Evolutionary conservation across 2,329 filamentous ascomycete species (phyloP).

Genomic region (Alternaria dauci): DNA sequence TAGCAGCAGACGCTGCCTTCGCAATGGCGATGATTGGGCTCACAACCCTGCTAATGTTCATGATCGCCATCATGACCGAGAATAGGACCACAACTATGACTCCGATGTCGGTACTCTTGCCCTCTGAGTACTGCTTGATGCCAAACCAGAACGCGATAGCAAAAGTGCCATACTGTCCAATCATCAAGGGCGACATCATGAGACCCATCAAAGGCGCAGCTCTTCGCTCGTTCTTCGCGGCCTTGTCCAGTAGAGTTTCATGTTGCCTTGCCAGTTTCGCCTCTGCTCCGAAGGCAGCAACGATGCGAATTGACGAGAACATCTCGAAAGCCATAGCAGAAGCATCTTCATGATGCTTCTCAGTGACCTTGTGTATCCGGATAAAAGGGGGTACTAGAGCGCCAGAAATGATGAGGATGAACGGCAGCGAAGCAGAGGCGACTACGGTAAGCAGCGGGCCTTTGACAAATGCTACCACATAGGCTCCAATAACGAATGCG

Average conservation of each 20-base stretch:
- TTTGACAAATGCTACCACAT: slow-evolving; percentile 60
- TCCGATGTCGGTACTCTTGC: slow-evolving; percentile 41
- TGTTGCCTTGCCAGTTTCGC: slow-evolving; percentile 45
- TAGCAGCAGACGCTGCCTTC: slow-evolving; percentile 48
- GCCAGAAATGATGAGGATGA: slow-evolving; percentile 47
- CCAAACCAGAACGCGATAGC: slow-evolving; percentile 53
- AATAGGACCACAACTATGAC: slow-evolving; percentile 51
- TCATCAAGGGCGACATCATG: slow-evolving; percentile 46
- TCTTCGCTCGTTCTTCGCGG: slow-evolving; percentile 38
- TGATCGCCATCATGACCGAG: slow-evolving; percentile 50
- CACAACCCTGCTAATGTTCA: slow-evolving; percentile 44
- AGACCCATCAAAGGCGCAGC: slow-evolving; percentile 45
- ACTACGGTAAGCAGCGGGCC: slow-evolving; percentile 63
- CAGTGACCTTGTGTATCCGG: slow-evolving; percentile 44
- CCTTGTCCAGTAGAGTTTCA: slow-evolving; percentile 36
- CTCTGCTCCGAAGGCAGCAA: slow-evolving; percentile 51
- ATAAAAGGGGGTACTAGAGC: slow-evolving; percentile 43
- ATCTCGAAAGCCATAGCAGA: slow-evolving; percentile 51
- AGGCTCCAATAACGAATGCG: slow-evolving; percentile 47
- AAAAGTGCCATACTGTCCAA: slow-evolving; percentile 49
- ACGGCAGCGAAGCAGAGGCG: slow-evolving; percentile 55
- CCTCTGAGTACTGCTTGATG: slow-evolving; percentile 45
- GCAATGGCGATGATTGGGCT: slow-evolving; percentile 44
- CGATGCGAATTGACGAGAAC: slow-evolving; percentile 49
- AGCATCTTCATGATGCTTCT: slow-evolving; percentile 44